Evolutionary conservation across 139 green algal species (phyloP), one percentile per base, ranked within the genome.

Genomic region (Desmodesmus armatus): DNA sequence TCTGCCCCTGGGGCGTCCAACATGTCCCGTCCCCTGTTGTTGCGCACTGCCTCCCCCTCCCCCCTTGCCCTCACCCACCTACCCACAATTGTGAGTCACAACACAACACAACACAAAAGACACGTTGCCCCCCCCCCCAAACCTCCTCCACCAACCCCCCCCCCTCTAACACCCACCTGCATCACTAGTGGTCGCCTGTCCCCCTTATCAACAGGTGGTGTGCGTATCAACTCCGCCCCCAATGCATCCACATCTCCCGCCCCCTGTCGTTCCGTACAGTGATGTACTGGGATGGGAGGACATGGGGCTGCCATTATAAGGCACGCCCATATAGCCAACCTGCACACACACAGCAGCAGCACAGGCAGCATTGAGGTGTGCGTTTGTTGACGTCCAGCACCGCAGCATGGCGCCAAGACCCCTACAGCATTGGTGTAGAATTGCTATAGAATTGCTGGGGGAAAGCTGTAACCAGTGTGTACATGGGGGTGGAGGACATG

Each of bases 311-410:
- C 73, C 85, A 19, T 90, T 65, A 89, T 96, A 98, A 0, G 95
- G 95, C 47, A 98, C 94, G 4, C 95, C 96, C 96, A 99, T 99
- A 94, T 99, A 99, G 2, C 97, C 97, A 4, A 99, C 94, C 82
- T 95, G 83, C n/a, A 53, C 63, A 72, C 29, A 41, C 25, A 41
- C 41, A 7, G 6, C 63, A 72, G 41, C 5, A 72, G 9, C 3
- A 37, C 60, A 69, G 19, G 31, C 25, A 69, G 21, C 51, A 17
- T 62, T 62, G 1, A 17, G 21, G 51, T 62, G 0, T 3, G 19
- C 1, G 0, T 3, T 19, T 27, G 17, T 19, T 27, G 1, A 1
- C 1, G 19, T 2, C 51, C 19, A 27, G 51, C 1, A 62, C 19
- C 1, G 21, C 21, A 62, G 17, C 21, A 27, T 62, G 21, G 51